Conservation (phyloP, 2,329 filamentous ascomycete species). For the Trichophyton schoenleinii region DNA sequence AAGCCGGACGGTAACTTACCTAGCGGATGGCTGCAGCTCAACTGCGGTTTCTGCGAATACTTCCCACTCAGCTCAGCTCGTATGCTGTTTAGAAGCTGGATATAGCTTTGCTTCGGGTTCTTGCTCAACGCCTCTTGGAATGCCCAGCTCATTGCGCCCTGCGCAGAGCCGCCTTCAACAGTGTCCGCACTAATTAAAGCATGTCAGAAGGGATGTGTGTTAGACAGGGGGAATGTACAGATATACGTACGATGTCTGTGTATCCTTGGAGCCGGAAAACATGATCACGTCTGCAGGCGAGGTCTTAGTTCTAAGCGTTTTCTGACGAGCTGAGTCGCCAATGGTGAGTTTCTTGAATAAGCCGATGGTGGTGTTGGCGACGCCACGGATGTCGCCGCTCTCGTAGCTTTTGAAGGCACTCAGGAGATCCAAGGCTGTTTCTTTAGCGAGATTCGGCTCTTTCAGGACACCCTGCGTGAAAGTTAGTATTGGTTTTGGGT, state of each 20-base stretch:
- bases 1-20: not conserved
- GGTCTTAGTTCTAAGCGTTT: not conserved
- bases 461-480: not conserved
- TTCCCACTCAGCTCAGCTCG: not conserved
- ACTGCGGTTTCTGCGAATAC: constrained; percentile 6
- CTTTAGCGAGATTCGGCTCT: constrained; percentile 6
- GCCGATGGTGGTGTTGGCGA: constrained; percentile 5
- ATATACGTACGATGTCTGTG: constrained; percentile 4
- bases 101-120: constrained; percentile 4
- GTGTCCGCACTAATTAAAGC: not conserved
- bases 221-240: no score
- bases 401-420: constrained; percentile 4
- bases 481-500: not conserved
- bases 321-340: constrained; percentile 1
- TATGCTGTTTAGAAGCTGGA: constrained; percentile 4
- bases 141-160: constrained; percentile 4
- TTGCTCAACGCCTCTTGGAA: constrained; percentile 1
- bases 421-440: constrained; percentile 2
- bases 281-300: constrained; percentile 5
- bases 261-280: constrained; percentile 6
- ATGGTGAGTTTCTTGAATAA: constrained; percentile 4
- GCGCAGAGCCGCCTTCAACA: not conserved
- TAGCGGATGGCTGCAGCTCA: constrained; percentile 5
- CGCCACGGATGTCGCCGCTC: constrained; percentile 2
- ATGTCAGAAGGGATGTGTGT: no score